Conservation (phyloP, 2,329 filamentous ascomycete species). For the Colletotrichum kahawae region DNA sequence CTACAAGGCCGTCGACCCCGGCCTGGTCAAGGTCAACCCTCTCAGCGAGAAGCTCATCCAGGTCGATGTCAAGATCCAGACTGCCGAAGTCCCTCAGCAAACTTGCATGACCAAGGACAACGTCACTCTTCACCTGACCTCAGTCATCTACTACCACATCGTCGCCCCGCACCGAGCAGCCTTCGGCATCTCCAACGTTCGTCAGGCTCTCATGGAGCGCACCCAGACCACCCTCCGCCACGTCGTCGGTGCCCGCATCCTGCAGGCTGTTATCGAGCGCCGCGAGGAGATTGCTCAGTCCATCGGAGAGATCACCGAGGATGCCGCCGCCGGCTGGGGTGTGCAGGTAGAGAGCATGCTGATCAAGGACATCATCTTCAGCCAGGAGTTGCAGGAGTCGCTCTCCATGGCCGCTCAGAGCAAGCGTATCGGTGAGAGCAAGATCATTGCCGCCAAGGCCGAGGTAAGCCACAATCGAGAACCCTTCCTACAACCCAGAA, state of each 20-base stretch:
- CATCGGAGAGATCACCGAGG: constrained; percentile 96
- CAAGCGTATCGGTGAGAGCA: constrained; percentile 98
- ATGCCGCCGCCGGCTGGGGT: constrained; percentile 92
- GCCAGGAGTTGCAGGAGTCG: constrained; percentile 91
- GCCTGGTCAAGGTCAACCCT: constrained; percentile 96
- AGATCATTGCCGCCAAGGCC: constrained; percentile 95
- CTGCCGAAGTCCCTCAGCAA: constrained; percentile 93
- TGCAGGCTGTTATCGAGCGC: constrained; percentile 98
- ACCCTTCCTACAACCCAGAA: neutral
- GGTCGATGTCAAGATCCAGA: constrained; percentile 99
- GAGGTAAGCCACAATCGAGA: constrained; percentile 56
- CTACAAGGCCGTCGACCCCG: constrained; percentile 94
- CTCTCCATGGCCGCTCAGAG: constrained; percentile 98
- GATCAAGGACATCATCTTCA: constrained; percentile 99
- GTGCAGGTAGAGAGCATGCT: constrained; percentile 98
- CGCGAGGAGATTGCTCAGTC: constrained; percentile 95
- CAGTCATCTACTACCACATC: constrained; percentile 99
- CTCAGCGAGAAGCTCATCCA: constrained; percentile 88
- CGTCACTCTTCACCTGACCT: constrained; percentile 90
- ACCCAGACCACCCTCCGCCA: constrained; percentile 98
- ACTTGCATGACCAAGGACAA: constrained; percentile 99
- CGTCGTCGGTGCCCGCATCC: constrained; percentile 91
- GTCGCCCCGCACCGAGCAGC: constrained; percentile 94
- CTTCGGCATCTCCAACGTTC: constrained; percentile 94
- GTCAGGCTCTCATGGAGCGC: constrained; percentile 94